Evolutionary conservation across 2,329 filamentous ascomycete genomes (phyloP).

Genomic region (Cercospora canescens): DNA sequence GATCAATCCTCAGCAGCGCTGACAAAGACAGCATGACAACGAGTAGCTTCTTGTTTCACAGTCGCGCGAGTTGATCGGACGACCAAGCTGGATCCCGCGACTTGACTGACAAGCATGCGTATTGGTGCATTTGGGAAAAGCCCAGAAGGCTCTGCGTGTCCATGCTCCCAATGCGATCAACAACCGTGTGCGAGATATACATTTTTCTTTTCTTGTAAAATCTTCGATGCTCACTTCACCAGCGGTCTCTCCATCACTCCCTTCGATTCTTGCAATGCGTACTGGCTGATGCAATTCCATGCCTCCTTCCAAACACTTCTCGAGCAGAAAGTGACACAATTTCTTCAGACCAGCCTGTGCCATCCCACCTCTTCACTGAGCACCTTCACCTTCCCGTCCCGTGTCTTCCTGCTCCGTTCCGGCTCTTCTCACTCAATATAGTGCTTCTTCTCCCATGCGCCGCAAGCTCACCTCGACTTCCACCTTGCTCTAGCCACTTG

Average conservation of each 20-base stretch:
- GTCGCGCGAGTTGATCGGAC: slow-evolving; percentile 61
- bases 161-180: slow-evolving; percentile 71
- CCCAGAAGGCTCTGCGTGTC: slow-evolving; percentile 65
- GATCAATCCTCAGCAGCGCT: slow-evolving; percentile 60
- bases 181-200: slow-evolving; percentile 63
- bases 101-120: slow-evolving; percentile 58
- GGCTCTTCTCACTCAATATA: slow-evolving; percentile 44
- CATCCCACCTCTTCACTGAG: slow-evolving; percentile 62
- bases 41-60: slow-evolving; percentile 43
- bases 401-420: slow-evolving; percentile 58
- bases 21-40: slow-evolving; percentile 70
- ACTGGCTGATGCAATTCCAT: slow-evolving; percentile 68
- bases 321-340: slow-evolving; percentile 66
- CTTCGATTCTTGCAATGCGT: slow-evolving; percentile 53
- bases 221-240: slow-evolving; percentile 54
- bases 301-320: slow-evolving; percentile 57
- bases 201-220: slow-evolving; percentile 43
- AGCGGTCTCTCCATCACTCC: slow-evolving; percentile 53
- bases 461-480: slow-evolving; percentile 60
- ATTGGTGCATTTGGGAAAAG: slow-evolving; percentile 62
- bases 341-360: slow-evolving; percentile 69
- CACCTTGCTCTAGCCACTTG: slow-evolving; percentile 67
- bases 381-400: slow-evolving; percentile 59
- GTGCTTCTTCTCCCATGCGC: slow-evolving; percentile 34
- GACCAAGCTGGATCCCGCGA: slow-evolving; percentile 73